Evolutionary conservation across 495 filamentous ascomycete genomes (phyloP), one percentile per base, ranked within the genome.

Genomic region (Pyrenopolyporus hunteri): DNA sequence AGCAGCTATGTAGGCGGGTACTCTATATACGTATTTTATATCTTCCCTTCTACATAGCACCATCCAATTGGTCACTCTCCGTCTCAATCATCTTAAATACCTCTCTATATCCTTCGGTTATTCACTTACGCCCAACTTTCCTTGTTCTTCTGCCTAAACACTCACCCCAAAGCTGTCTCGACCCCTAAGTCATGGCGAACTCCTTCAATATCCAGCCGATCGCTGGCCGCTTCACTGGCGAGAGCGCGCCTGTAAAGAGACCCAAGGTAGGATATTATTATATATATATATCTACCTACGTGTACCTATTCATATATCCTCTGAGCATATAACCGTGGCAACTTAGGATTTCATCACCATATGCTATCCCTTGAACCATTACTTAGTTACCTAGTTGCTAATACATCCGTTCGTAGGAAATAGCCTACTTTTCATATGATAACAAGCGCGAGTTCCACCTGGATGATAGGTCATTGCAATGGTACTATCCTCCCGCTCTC

Each of bases 361-460:
- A 9, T 26, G 9, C 7, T 7, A n/a, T n/a, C n/a, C n/a, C n/a
- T n/a, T n/a, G n/a, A n/a, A n/a, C n/a, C n/a, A n/a, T 20, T 3
- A 28, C 6, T 10, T 53, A 29, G 26, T 29, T 4, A 29, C 26
- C 26, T 53, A n/a, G 47, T 25, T 46, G 32, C 59, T 53, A 19
- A 57, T 29, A 0, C 25, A 1, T 10, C 26, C 14, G 0, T 22
- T 14, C n/a, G 19, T 35, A 92, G 88, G 94, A 98, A 76, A 90
- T 97, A 46, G 80, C 90, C 1, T 89, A 78, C 70, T 98, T 97
- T 72, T 98, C 93, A 0, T 97, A 92, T 73, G 91, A 97, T 74
- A 80, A 89, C 8, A 71, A 91, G 9, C 95, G 89, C 72, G 64
- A 81, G n/a, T 91, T 89, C 67, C 87, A 77, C 43, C 82, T 89